phyloP scores from a whole-genome alignment of 352 stramenopile genomes.

The Phytophthora sojae region DNA sequence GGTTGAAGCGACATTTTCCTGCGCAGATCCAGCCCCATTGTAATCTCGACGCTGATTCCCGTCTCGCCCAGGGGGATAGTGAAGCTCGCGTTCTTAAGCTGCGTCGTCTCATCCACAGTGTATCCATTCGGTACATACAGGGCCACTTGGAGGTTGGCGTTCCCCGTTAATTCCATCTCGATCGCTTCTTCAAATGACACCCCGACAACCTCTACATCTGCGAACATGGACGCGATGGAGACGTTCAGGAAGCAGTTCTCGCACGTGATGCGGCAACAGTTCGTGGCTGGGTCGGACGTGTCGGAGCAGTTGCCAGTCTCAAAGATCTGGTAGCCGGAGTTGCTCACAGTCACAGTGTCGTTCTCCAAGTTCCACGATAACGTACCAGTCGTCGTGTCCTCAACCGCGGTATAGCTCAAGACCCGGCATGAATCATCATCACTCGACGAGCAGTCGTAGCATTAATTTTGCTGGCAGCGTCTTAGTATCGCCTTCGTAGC shows the following conservation, averaged over 20 bases:
- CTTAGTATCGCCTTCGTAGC: slow-evolving; percentile 18
- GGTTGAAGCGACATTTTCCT: slow-evolving; percentile 33
- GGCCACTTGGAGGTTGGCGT: slow-evolving; percentile 31
- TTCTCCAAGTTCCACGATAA: slow-evolving; percentile 35
- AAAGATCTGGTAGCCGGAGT: slow-evolving; percentile 30
- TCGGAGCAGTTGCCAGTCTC: slow-evolving; percentile 33
- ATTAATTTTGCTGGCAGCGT: slow-evolving; percentile 25
- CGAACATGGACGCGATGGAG: slow-evolving; percentile 33
- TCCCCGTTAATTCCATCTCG: slow-evolving; percentile 28
- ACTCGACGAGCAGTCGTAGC: slow-evolving; percentile 28
- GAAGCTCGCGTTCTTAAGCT: slow-evolving; percentile 34
- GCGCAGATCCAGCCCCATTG: slow-evolving; percentile 28
- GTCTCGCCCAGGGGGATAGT: slow-evolving; percentile 27
- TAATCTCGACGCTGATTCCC: slow-evolving; percentile 28
- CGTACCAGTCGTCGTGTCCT: slow-evolving; percentile 3
- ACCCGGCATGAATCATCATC: slow-evolving; percentile 15
- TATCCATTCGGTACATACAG: slow-evolving; percentile 34
- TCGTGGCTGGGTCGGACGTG: slow-evolving; percentile 13
- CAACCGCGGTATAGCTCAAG: slow-evolving; percentile 15
- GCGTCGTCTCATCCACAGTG: slow-evolving; percentile 28
- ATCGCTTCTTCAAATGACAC: slow-evolving; percentile 24
- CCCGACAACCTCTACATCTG: slow-evolving; percentile 21
- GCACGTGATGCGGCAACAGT: slow-evolving; percentile 36
- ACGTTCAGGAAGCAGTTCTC: slow-evolving; percentile 40
- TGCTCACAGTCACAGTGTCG: slow-evolving; percentile 21